Percentiles rank a stretch among this genome's conserved stretches.
Conservation (phyloP, 352 stramenopile species). For the Chrysophaeum taylorii region DNA sequence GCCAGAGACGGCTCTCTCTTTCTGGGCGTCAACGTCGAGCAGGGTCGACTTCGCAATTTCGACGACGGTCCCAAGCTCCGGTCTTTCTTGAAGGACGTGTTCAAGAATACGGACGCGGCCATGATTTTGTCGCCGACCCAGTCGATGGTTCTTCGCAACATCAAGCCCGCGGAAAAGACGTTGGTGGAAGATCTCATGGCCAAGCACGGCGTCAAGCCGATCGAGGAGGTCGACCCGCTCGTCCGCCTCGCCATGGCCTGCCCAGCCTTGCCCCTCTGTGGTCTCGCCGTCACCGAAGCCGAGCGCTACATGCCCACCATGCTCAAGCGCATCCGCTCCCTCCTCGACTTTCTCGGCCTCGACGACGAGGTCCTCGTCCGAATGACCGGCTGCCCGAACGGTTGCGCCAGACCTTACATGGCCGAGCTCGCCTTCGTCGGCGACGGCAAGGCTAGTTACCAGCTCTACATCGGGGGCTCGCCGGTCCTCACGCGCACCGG, state of each 20-base stretch:
- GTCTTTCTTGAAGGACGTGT: conserved; percentile 72
- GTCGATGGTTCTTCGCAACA: conserved; percentile 83
- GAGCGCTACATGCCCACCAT: conserved; percentile 84
- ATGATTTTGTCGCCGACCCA: conserved; percentile 90
- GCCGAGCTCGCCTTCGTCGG: conserved; percentile 93
- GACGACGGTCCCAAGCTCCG: conserved; percentile 69
- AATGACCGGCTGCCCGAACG: conserved; percentile 96
- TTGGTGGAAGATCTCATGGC: conserved; percentile 77
- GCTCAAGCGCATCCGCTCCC: conserved; percentile 74
- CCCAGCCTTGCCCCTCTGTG: conserved; percentile 85
- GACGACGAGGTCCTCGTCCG: conserved; percentile 91
- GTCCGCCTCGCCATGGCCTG: conserved; percentile 76
- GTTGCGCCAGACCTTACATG: conserved; percentile 90
- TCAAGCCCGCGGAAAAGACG: conserved; percentile 72
- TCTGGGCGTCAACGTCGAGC: conserved; percentile 78
- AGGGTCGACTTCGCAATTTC: conserved; percentile 85
- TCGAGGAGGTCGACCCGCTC: conserved; percentile 63
- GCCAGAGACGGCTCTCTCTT: conserved; percentile 71
- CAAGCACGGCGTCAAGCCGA: conserved; percentile 70
- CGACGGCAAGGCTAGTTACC: conserved; percentile 86
- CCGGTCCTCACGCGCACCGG: conserved; percentile 60
- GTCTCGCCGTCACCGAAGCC: conserved; percentile 89
- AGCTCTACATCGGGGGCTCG: conserved; percentile 86
- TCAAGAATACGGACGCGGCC: conserved; percentile 77
- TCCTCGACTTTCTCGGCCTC: conserved; percentile 77